These are phyloP conservation scores for Yarrowia sp. DNA, from an alignment of 805 yeast genomes.

Conservation along the genomic window DNA sequence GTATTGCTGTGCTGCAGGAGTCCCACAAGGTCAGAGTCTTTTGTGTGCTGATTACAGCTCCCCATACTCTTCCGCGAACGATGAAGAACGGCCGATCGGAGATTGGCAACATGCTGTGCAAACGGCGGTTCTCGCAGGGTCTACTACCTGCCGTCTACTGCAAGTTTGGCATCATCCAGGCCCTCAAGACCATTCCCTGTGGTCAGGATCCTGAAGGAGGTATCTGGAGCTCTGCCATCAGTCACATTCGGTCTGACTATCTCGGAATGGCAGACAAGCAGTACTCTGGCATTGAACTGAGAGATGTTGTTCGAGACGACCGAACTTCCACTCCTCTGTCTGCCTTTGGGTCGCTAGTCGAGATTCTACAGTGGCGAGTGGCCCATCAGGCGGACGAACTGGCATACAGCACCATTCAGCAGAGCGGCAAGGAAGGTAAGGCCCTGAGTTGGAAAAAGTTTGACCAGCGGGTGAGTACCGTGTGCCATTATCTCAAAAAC, in stretches of 20 bases:
- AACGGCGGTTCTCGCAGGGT: conserved; percentile 78
- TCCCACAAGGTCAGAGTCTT: conserved; percentile 79
- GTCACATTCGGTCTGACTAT: conserved; percentile 66
- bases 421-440: conserved; percentile 57
- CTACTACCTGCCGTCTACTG: conserved; percentile 79
- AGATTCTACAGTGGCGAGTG: conserved; percentile 80
- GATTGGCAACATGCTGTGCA: conserved; percentile 88
- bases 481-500: conserved; percentile 70
- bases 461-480: conserved; percentile 76
- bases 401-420: conserved; percentile 62
- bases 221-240: conserved; percentile 80
- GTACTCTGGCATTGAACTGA: conserved; percentile 78
- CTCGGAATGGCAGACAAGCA: conserved; percentile 74
- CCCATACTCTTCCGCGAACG: conserved; percentile 83
- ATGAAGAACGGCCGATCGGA: conserved; percentile 86
- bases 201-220: conserved; percentile 83
- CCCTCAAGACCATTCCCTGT: conserved; percentile 69
- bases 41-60: conserved; percentile 81
- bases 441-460: conserved; percentile 81
- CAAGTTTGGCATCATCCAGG: conserved; percentile 72
- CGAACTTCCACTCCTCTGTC: conserved; percentile 76
- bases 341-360: conserved; percentile 73
- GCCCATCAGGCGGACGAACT: conserved; percentile 75
- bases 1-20: conserved; percentile 57
- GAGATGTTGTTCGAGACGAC: conserved; percentile 78